Evolutionary conservation across 1,284 basidiomycete genomes (phyloP).

Genomic region (Pyrrhoderma noxium): DNA sequence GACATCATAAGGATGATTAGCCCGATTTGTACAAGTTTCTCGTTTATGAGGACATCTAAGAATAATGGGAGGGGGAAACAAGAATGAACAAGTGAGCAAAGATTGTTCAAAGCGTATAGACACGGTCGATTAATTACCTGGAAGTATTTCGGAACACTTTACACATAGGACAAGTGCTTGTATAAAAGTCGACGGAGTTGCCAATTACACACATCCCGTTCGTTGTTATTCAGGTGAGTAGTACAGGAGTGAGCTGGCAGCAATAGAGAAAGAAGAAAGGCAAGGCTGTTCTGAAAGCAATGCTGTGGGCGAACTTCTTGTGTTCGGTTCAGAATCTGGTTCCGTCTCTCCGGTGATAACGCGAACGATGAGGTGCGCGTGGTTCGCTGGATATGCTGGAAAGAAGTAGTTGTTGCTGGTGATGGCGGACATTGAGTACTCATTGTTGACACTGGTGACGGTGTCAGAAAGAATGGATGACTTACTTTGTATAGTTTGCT

Average conservation of each 20-base stretch:
- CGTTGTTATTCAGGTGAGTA: conserved; percentile 6
- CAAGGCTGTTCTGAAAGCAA: neutral
- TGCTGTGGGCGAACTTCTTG: neutral
- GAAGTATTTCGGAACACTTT: conserved; percentile 45
- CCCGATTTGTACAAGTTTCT: conserved; percentile 65
- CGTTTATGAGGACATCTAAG: conserved; percentile 65
- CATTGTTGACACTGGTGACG: too few relatives aligned
- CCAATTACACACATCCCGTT: conserved; percentile 59
- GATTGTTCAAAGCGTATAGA: neutral
- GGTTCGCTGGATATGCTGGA: neutral
- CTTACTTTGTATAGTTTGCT: conserved; percentile 13
- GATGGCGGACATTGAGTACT: too few relatives aligned
- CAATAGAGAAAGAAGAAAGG: conserved; percentile 21
- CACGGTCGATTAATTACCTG: conserved; percentile 11
- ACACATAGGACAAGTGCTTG: conserved; percentile 71
- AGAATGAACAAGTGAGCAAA: neutral
- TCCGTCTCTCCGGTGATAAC: neutral
- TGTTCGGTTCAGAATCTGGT: neutral
- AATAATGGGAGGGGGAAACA: neutral
- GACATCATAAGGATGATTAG: conserved; percentile 66
- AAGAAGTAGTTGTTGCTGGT: too few relatives aligned
- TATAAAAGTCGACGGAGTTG: conserved; percentile 58
- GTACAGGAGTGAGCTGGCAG: conserved; percentile 25
- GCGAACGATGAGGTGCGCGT: too few relatives aligned
- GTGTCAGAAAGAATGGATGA: conserved; percentile 19